Base-by-base conservation (phyloP, 768 basidiomycete genomes). In the Pholiota molesta region DNA sequence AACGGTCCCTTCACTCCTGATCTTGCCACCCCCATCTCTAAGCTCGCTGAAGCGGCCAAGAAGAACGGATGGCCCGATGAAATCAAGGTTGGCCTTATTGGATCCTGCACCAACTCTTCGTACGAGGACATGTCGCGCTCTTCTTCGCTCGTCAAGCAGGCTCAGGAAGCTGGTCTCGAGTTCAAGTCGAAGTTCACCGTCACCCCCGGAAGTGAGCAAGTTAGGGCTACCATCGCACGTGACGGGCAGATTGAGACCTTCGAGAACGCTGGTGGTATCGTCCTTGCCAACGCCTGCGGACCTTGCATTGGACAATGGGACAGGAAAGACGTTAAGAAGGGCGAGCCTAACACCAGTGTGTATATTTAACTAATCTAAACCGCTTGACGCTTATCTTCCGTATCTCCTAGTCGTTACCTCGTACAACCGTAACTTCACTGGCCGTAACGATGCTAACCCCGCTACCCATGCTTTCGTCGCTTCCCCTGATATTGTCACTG, bases 391-490 rank as follows among this genome's bases (percentile, higher is more conserved):
- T 28, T n/a, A 8, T 29, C 61, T 72, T 5, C 71, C 49, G 2
- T 14, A 37, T 42, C 62, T 62, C 55, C 40, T 23, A 94, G 92
- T 99, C 83, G 94, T 99, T 78, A 97, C 97, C 56, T 98, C 96
- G 19, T 99, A 99, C 87, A 99, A 99, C 89, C 96, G 97, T 76
- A 99, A 99, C 89, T 99, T 99, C 83, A 99, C 97, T 68, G 97
- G 97, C 61, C 95, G 97, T 73, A 99, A 99, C 77, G 97, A 99
- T 71, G 96, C 97, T 69, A 99, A 99, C 87, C 95, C 97, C 21
- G 95, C 95, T 64, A 99, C 97, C 33, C 97, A 99, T 78, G 93
- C 94, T 53, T 97, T 96, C 72, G 94, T 97, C 71, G 90, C 94
- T 42, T 95, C 94, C 35, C 94, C 93, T 45, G 93, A 97, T 71